phyloP scores from a whole-genome alignment of 2,329 filamentous ascomycete species.

The Cercospora zeae-maydis region DNA sequence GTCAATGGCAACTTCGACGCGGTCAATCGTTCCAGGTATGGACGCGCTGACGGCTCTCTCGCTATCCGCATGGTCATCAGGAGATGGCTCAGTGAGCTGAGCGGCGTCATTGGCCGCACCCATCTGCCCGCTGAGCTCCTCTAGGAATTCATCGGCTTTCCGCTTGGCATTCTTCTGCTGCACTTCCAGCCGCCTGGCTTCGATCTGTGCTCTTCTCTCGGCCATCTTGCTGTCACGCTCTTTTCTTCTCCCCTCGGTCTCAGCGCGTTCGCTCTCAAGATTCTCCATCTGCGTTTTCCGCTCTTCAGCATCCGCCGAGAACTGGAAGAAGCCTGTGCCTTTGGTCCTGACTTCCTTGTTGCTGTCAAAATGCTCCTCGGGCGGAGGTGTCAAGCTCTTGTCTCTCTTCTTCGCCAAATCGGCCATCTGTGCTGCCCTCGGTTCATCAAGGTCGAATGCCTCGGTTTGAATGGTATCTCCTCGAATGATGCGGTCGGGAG shows the following conservation, averaged over 20 bases:
- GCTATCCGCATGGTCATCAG: no score
- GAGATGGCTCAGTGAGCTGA: not conserved
- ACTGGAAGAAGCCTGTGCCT: constrained; percentile 88
- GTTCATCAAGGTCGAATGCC: constrained; percentile 75
- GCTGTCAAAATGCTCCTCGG: constrained; percentile 80
- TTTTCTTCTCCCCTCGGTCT: constrained; percentile 64
- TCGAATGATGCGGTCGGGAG: constrained; percentile 70
- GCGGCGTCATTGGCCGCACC: not conserved
- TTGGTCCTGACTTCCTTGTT: constrained; percentile 78
- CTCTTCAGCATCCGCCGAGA: constrained; percentile 69
- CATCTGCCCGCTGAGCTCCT: constrained; percentile 49
- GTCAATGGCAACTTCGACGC: constrained; percentile 20
- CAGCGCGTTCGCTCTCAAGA: constrained; percentile 62
- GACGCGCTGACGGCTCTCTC: not conserved
- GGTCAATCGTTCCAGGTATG: constrained; percentile 2
- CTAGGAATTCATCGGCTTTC: constrained; percentile 70
- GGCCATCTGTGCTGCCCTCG: constrained; percentile 66
- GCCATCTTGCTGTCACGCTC: constrained; percentile 51
- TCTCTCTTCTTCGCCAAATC: constrained; percentile 74
- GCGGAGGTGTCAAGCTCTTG: constrained; percentile 73
- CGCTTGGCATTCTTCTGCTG: constrained; percentile 46
- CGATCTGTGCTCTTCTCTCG: constrained; percentile 56
- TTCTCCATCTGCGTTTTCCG: constrained; percentile 71
- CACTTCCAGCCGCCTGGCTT: constrained; percentile 26
- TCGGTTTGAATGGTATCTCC: constrained; percentile 79